Evolutionary conservation across 2,329 filamentous ascomycete genomes (phyloP), one percentile per base, ranked within the genome.

Genomic region (Cladophialophora immunda): DNA sequence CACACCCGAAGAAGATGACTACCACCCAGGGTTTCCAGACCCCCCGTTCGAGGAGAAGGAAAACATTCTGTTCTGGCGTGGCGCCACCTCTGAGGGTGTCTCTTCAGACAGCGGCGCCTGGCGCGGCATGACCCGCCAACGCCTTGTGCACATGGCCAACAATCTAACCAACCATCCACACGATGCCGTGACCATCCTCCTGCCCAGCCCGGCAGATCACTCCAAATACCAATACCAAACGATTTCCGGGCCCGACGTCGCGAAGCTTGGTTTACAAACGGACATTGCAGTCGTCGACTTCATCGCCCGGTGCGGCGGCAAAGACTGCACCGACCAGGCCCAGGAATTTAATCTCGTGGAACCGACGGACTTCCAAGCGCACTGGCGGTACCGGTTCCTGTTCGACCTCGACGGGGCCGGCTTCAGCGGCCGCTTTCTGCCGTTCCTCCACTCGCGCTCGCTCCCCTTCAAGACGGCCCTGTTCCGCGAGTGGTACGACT

Each of bases 401-500:
- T 85, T 94, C 74, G 85, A 94, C 65, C 82, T 90, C 4, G 92
- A 95, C 75, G 87, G 89, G 7, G 84, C 85, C 0, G 84, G 87
- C 19, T 92, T 91, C 65, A 90, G 88, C 0, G 86, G 90, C 15
- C 83, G 86, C 32, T 85, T 92, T 70, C 78, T 92, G 9, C 84
- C 86, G 0, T 89, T 90, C 65, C 76, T 95, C 4, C 85, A 86
- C 55, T 92, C 90, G 17, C 81, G 81, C 68, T 89, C 85, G 56
- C 82, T 93, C 4, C 91, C 91, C 0, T 87, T 95, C 75, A 84
- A 92, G 70, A 86, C 80, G 0, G 88, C 88, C 0, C 82, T 94
- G 6, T 94, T 94, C 77, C 85, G 88, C 27, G 88, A 92, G 74
- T 96, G 92, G 92, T 92, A 90, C 77, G 90, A 92, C 66, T 88